phyloP scores from a whole-genome alignment of 148 eudicot genomes.

The Beta vulgaris region DNA sequence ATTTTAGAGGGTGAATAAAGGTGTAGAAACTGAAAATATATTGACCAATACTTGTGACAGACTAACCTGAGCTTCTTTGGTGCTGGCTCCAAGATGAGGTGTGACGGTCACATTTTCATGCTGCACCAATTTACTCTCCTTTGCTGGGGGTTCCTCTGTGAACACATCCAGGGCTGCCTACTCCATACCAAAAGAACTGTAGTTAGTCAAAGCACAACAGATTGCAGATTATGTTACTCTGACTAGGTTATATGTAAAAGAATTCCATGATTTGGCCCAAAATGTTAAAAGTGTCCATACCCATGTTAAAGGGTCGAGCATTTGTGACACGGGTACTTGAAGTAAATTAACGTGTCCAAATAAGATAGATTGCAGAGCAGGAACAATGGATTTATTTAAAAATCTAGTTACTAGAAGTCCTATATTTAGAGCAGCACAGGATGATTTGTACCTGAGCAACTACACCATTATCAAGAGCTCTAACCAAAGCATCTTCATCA shows the following conservation, averaged over 20 bases:
- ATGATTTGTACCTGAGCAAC: slow-evolving; percentile 80
- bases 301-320: no score
- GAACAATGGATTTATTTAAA: background rate
- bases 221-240: no score
- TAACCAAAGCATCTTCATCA: slow-evolving; percentile 86
- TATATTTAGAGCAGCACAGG: no score
- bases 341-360: no score
- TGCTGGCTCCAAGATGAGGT: slow-evolving; percentile 97
- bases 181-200: background rate
- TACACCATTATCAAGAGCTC: slow-evolving; percentile 75
- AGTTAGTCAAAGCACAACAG: background rate
- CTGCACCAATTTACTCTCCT: slow-evolving; percentile 69
- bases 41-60: background rate
- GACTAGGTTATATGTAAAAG: no score
- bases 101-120: slow-evolving; percentile 81
- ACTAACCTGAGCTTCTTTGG: slow-evolving; percentile 88
- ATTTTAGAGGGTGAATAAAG: background rate
- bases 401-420: no score
- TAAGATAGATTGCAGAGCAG: background rate
- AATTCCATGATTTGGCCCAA: no score
- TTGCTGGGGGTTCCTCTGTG: slow-evolving; percentile 71
- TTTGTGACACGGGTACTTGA: no score
- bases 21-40: background rate
- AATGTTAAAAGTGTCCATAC: no score
- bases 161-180: slow-evolving; percentile 95